These are phyloP conservation scores for Collybiopsis confluens DNA, from an alignment of 768 basidiomycete species.

Conservation along the genomic window DNA sequence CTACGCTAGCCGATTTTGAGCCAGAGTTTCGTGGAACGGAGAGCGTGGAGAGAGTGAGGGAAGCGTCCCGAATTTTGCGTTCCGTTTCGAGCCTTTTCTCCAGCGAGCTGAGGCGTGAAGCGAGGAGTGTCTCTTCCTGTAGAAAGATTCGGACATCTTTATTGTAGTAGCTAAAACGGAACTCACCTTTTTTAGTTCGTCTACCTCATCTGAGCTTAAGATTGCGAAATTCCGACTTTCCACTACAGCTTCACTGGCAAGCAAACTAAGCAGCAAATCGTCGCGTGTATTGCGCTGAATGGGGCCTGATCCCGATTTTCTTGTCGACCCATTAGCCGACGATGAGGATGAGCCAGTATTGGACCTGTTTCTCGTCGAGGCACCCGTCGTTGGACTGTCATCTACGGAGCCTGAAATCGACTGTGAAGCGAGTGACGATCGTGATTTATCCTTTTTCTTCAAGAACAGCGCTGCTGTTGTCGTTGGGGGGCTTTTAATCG, in stretches of 20 bases:
- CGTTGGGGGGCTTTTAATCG: constrained; percentile 27
- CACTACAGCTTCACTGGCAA: constrained; percentile 93
- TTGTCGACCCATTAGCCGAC: constrained; percentile 21
- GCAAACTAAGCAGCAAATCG: constrained; percentile 81
- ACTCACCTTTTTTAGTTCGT: constrained; percentile 47
- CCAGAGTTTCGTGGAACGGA: constrained; percentile 55
- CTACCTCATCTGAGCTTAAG: constrained; percentile 51
- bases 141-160: constrained; percentile 10
- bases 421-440: constrained; percentile 7
- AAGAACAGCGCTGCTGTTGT: constrained; percentile 43
- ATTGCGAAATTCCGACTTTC: constrained; percentile 83
- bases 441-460: constrained; percentile 44
- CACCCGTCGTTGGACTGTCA: background rate
- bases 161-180: background rate
- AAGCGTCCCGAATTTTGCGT: constrained; percentile 86
- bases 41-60: constrained; percentile 66
- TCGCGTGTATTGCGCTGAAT: constrained; percentile 59
- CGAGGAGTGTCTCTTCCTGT: constrained; percentile 73
- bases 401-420: background rate
- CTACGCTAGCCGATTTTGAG: constrained; percentile 47
- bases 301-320: constrained; percentile 39
- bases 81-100: constrained; percentile 75
- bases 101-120: constrained; percentile 60
- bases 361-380: background rate
- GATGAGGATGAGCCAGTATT: constrained; percentile 1